Base-by-base conservation (phyloP, 2,329 filamentous ascomycete species). In the Pseudonectria buxi region DNA sequence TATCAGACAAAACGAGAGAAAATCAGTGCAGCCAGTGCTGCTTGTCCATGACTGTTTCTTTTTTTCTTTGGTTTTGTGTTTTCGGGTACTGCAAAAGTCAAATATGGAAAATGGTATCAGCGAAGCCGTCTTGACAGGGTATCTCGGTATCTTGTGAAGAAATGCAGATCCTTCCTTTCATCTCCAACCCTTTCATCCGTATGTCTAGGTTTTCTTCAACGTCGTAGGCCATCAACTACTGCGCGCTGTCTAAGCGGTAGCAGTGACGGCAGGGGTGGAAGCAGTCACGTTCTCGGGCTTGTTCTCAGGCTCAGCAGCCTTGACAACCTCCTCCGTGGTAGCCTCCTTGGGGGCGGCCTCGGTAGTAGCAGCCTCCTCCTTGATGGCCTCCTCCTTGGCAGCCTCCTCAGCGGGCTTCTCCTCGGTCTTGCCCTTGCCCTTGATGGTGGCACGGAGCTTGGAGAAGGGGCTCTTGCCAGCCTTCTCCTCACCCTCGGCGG, bases 401-500 rank as follows among this genome's bases (percentile, higher is more conserved):
- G 39, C 36, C 52, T 62, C 61, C 43, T 59, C 59, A 14, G 44
- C 49, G 22, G 61, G 39, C 56, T 65, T 64, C 37, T 66, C 67
- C 46, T 67, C 63, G 26, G 59, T 35, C 62, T 68, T 70, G 50
- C 65, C 46, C 62, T 68, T 68, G 56, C 57, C 53, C 58, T 71
- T 72, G 63, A 75, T 73, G 46, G 71, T 74, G 53, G 69, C 69
- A 51, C 70, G 69, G 54, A 79, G 63, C 71, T 77, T 77, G 38
- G 74, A 78, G 69, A 78, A 78, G 36, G 71, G 64, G 39, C 68
- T 67, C 45, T 69, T 71, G 43, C 50, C 46, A 26, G 58, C 51
- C 67, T 74, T 74, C 62, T 76, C 70, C 46, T 75, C 71, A 56
- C 84, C 81, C 51, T 78, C 71, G 46, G 81, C 81, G 2, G 72